Evolutionary conservation across 139 green algal species (phyloP).

Genomic region (Coelastrella sp.): DNA sequence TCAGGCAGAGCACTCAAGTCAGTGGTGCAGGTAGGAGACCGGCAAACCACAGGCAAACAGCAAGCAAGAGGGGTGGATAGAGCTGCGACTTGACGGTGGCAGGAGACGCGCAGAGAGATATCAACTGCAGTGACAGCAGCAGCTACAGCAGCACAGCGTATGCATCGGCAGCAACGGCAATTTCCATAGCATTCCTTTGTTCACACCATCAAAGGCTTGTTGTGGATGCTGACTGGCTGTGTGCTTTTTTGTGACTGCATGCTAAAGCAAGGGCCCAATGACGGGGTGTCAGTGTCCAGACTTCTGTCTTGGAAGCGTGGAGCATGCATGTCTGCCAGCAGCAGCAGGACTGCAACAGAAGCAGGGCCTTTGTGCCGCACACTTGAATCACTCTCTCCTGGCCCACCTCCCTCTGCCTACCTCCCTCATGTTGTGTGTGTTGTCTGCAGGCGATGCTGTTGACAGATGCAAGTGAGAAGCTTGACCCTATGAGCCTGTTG

Average conservation of each 20-base stretch:
- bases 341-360: background rate
- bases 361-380: background rate
- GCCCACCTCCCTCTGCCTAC: too few relatives aligned
- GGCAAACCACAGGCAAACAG: background rate
- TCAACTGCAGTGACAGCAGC: background rate
- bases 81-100: background rate
- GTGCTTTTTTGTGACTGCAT: background rate
- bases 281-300: background rate
- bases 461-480: conserved; percentile 79
- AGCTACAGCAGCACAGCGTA: background rate
- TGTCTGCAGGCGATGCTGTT: conserved; percentile 78
- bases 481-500: conserved; percentile 93
- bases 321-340: background rate
- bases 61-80: background rate
- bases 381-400: background rate
- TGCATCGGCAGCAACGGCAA: background rate
- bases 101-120: background rate
- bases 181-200: too few relatives aligned
- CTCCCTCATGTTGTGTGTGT: background rate
- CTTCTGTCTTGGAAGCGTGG: too few relatives aligned
- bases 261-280: background rate
- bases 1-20: conserved; percentile 79
- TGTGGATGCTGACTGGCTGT: too few relatives aligned
- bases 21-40: conserved; percentile 77
- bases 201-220: too few relatives aligned